A percentile compares a stretch with the other conserved stretches of the same genome.
phyloP scores from a whole-genome alignment of 73 alveolate genomes.

The Paramecium primaurelia region DNA sequence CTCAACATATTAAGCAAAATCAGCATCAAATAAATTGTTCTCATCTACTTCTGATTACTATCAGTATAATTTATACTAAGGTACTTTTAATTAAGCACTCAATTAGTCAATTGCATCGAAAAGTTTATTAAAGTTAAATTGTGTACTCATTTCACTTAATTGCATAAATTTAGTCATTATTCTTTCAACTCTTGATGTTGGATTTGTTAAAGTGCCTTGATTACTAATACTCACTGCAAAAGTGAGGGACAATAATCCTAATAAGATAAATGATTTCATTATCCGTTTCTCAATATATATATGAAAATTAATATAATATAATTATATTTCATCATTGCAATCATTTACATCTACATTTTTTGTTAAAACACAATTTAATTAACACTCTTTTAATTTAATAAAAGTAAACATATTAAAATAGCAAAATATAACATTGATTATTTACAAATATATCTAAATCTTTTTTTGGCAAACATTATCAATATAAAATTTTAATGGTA shows the following conservation, averaged over 20 bases:
- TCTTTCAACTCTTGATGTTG: slow-evolving; percentile 7
- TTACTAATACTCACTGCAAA: not conserved
- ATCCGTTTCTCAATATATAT: slow-evolving; percentile 1
- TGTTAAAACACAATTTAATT: not conserved
- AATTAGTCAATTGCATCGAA: slow-evolving; percentile 39
- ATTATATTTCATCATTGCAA: not conserved
- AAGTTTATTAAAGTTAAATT: slow-evolving; percentile 12
- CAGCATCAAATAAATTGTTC: slow-evolving; percentile 5
- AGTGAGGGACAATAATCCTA: not conserved
- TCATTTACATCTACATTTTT: not conserved
- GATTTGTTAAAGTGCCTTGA: not conserved
- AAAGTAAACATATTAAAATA: not conserved
- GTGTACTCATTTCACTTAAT: not conserved
- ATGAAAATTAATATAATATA: not conserved
- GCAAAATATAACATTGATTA: not conserved
- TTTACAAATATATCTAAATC: not conserved
- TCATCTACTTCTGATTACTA: slow-evolving; percentile 36
- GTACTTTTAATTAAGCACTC: not conserved
- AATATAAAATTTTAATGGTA: not conserved
- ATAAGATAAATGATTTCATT: not conserved
- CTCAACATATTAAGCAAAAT: slow-evolving; percentile 11
- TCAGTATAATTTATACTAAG: not conserved
- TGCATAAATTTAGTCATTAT: not conserved
- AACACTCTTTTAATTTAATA: not conserved
- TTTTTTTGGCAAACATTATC: not conserved